Evolutionary conservation across 345 rosid genomes (phyloP).

Genomic region (Nephelium lappaceum): DNA sequence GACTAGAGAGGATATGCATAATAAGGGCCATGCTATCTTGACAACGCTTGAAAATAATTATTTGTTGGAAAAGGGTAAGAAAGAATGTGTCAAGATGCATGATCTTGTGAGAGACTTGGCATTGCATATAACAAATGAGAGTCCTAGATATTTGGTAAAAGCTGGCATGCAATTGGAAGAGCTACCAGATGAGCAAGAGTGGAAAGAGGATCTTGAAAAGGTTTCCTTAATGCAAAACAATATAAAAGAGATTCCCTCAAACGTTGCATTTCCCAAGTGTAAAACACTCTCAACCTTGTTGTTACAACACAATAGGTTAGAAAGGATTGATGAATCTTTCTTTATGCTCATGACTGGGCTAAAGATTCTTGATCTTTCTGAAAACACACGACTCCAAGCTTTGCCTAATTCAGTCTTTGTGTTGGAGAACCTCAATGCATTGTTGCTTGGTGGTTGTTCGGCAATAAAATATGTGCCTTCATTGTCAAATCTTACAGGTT

Average conservation of each 20-base stretch:
- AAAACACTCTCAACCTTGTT: slow-evolving; percentile 23
- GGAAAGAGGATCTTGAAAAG: slow-evolving; percentile 23
- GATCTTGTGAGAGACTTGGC: slow-evolving; percentile 31
- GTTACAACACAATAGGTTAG: background rate
- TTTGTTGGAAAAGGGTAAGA: slow-evolving; percentile 11
- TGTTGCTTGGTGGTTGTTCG: background rate
- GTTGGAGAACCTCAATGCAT: slow-evolving; percentile 12
- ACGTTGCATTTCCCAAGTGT: background rate
- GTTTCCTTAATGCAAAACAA: slow-evolving; percentile 6
- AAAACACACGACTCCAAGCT: background rate
- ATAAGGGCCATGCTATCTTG: slow-evolving; percentile 21
- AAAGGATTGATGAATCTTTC: slow-evolving; percentile 17
- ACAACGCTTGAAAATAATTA: slow-evolving; percentile 19
- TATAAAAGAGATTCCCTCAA: background rate
- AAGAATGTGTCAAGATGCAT: slow-evolving; percentile 26
- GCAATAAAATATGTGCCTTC: too few relatives aligned
- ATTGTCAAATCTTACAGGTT: too few relatives aligned
- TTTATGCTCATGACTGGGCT: slow-evolving; percentile 1
- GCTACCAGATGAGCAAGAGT: slow-evolving; percentile 18
- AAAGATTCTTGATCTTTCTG: slow-evolving; percentile 32
- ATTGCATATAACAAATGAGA: slow-evolving; percentile 9
- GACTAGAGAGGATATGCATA: slow-evolving; percentile 9
- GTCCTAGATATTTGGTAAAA: slow-evolving; percentile 22
- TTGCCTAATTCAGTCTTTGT: slow-evolving; percentile 20
- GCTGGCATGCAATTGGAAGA: slow-evolving; percentile 14